Conservation (phyloP, 768 basidiomycete species). For the Tephrocybe sp. region DNA sequence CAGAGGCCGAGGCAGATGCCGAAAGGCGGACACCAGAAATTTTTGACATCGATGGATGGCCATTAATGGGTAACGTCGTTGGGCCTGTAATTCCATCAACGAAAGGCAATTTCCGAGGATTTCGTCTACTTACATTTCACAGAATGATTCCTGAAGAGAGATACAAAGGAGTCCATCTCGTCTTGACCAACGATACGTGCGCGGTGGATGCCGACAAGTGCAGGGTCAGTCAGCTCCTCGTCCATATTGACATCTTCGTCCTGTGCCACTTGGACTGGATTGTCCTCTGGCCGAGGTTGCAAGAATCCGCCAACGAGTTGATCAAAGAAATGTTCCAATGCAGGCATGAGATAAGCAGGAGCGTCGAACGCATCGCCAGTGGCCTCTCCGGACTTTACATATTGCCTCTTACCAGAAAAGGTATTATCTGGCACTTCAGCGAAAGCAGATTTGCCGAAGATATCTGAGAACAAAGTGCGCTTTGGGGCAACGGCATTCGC, state of each 20-base stretch:
- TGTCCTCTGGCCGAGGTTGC: slow-evolving; percentile 21
- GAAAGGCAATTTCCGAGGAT: neutral
- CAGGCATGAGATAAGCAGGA: slow-evolving; percentile 76
- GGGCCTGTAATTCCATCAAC: slow-evolving; percentile 5
- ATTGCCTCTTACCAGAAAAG: slow-evolving; percentile 7
- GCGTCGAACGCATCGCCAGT: slow-evolving; percentile 44
- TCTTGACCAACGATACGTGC: slow-evolving; percentile 41
- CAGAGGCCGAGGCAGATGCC: neutral
- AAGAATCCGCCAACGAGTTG: slow-evolving; percentile 41
- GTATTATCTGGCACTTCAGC: slow-evolving; percentile 24
- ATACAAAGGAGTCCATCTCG: slow-evolving; percentile 59
- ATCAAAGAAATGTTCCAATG: slow-evolving; percentile 70
- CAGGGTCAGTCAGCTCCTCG: slow-evolving; percentile 21
- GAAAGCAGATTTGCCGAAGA: slow-evolving; percentile 82
- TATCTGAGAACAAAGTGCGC: slow-evolving; percentile 81
- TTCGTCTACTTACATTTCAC: slow-evolving; percentile 35
- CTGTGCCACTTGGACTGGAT: slow-evolving; percentile 11
- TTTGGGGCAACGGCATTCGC: slow-evolving; percentile 25
- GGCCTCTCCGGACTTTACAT: slow-evolving; percentile 2
- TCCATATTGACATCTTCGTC: slow-evolving; percentile 48
- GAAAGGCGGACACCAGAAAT: slow-evolving; percentile 1
- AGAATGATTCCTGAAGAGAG: slow-evolving; percentile 58
- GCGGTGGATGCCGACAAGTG: slow-evolving; percentile 13
- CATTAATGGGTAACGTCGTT: neutral
- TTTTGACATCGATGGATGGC: slow-evolving; percentile 7